These are phyloP conservation scores for Candida rishiriensis DNA, from an alignment of 805 yeast genomes.

Conservation along the genomic window DNA sequence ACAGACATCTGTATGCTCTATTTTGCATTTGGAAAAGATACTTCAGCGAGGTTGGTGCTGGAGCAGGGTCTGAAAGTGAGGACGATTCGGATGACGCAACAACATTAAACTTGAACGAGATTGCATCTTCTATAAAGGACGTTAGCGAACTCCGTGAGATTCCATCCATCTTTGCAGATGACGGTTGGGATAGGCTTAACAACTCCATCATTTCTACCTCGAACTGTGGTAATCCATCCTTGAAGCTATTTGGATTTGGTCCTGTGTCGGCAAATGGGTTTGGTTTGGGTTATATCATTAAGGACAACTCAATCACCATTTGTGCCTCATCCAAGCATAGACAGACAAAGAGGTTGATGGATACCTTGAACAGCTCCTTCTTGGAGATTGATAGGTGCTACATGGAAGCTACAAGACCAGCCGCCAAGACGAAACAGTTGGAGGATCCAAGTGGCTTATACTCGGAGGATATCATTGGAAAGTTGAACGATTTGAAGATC, in stretches of 20 bases:
- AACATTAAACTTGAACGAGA: constrained; percentile 26
- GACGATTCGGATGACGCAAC: constrained; percentile 31
- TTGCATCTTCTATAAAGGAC: constrained; percentile 20
- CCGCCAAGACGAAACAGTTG: background rate
- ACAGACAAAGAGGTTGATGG: constrained; percentile 75
- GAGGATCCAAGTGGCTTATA: constrained; percentile 7
- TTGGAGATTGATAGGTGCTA: constrained; percentile 53
- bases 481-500: constrained; percentile 15
- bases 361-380: constrained; percentile 59
- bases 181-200: constrained; percentile 84
- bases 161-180: constrained; percentile 77
- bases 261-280: constrained; percentile 88
- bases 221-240: constrained; percentile 89
- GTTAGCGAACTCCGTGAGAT: constrained; percentile 34
- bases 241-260: constrained; percentile 84
- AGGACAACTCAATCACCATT: constrained; percentile 70
- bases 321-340: constrained; percentile 86
- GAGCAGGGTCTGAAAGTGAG: constrained; percentile 13
- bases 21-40: constrained; percentile 83
- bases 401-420: constrained; percentile 28
- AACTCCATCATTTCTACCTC: constrained; percentile 77
- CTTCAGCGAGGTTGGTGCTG: constrained; percentile 24
- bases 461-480: constrained; percentile 16
- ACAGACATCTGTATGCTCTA: constrained; percentile 82
- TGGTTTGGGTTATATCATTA: constrained; percentile 89